Conservation (phyloP, 768 basidiomycete species). For the Collybiopsis luxurians region DNA sequence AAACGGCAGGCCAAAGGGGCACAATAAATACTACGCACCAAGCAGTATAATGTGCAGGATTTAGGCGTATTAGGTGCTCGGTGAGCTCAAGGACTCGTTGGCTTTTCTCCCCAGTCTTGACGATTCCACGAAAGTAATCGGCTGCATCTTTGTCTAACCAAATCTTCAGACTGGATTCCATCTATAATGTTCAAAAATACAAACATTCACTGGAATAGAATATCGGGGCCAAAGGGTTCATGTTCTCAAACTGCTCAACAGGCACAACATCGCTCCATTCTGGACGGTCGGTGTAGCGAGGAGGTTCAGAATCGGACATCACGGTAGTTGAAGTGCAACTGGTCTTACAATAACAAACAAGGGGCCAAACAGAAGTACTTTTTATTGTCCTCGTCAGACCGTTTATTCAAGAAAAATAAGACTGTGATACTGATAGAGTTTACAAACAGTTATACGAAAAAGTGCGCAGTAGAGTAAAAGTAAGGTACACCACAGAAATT, state of each 20-base stretch:
- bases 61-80: conserved; percentile 82
- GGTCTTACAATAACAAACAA: too few relatives aligned
- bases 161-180: neutral
- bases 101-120: conserved; percentile 75
- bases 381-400: neutral
- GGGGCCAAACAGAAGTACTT: neutral
- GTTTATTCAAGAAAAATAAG: neutral
- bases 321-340: neutral
- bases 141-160: conserved; percentile 86
- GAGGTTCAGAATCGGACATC: conserved; percentile 19
- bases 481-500: neutral
- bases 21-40: conserved; percentile 58
- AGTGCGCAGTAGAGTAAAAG: neutral
- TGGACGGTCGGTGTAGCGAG: conserved; percentile 52
- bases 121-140: conserved; percentile 86
- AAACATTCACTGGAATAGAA: conserved; percentile 87
- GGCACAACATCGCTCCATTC: conserved; percentile 84
- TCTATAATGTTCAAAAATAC: conserved; percentile 25
- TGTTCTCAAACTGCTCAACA: conserved; percentile 75
- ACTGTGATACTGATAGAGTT: neutral
- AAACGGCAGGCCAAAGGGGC: neutral
- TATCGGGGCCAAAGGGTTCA: conserved; percentile 85
- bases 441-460: neutral
- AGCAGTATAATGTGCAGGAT: conserved; percentile 96
- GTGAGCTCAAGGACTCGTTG: conserved; percentile 83